Evolutionary conservation across 1,139 yeast genomes (phyloP), one percentile per base, ranked within the genome.

Genomic region (Williopsis jadinii): DNA sequence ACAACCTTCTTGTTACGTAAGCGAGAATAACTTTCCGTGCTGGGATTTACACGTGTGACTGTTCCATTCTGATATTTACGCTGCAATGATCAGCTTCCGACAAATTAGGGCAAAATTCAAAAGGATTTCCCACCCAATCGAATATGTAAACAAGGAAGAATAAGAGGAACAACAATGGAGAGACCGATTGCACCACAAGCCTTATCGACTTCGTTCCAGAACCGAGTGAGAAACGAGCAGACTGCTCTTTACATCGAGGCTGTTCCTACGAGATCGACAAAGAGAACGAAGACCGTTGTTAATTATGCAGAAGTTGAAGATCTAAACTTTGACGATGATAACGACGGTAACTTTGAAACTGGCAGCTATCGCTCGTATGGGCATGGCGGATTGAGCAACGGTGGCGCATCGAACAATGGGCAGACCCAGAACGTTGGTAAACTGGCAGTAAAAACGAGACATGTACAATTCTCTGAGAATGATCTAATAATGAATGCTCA

Each of bases 261-360:
- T 5, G 87, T 90, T 3, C 80, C 82, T 3, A 77, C 87, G 8
- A 74, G 96, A 49, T 73, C 84, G 33, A 84, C 88, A 31, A 87
- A 87, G 57, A 73, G 97, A 53, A 80, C 88, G 4, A 68, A 74
- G 12, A 75, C 77, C 40, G 82, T 80, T 39, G 78, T 87, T 41
- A 87, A 84, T 59, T 90, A 88, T 56, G 92, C 96, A 0, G 97
- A 88, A 61, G 95, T 84, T 54, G 76, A 74, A 47, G 95, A 85
- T 46, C 75, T 80, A 33, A 81, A 73, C 41, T 74, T 70, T 36
- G 64, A 64, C 19, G 67, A 62, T 32, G 65, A 63, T 28, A 45
- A 62, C 31, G 57, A 52, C 32, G 58, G 46, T 3, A 40, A 40
- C 12, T 42, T 46, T 27, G 54, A 52, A 1, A 53, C 51, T 4